Evolutionary conservation across 257 asterid genomes (phyloP).

Genomic region (Osmanthus fragrans): DNA sequence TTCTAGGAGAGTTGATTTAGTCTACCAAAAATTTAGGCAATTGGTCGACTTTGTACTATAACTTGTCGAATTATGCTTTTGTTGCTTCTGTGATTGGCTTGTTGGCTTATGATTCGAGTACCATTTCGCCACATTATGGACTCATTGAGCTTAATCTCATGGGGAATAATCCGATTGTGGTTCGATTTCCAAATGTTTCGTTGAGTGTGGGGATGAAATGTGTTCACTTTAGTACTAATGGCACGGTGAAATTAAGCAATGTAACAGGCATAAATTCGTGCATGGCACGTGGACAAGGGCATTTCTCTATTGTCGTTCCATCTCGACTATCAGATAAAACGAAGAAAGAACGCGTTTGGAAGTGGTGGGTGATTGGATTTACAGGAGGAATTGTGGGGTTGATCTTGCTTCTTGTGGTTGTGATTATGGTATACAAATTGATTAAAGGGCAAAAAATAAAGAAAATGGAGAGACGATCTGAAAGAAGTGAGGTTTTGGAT

Average conservation of each 20-base stretch:
- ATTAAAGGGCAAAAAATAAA: conserved; percentile 31
- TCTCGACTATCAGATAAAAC: not conserved
- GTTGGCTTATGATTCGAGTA: conserved; percentile 49
- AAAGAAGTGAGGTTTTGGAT: conserved; percentile 59
- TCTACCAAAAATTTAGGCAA: conserved; percentile 67
- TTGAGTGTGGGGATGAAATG: conserved; percentile 35
- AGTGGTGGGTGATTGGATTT: conserved; percentile 67
- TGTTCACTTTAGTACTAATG: conserved; percentile 49
- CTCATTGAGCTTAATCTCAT: conserved; percentile 34
- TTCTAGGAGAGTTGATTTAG: conserved; percentile 56
- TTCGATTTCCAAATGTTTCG: conserved; percentile 44
- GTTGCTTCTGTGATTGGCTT: conserved; percentile 75
- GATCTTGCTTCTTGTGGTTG: conserved; percentile 30
- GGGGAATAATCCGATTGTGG: conserved; percentile 36
- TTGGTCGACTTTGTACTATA: conserved; percentile 59
- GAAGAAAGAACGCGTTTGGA: conserved; percentile 22
- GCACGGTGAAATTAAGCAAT: conserved; percentile 50
- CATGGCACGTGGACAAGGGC: conserved; percentile 49
- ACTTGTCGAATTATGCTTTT: conserved; percentile 48
- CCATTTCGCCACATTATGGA: conserved; percentile 13
- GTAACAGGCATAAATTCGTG: conserved; percentile 40
- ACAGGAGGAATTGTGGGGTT: conserved; percentile 50
- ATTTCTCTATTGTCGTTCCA: conserved; percentile 66
- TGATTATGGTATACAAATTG: conserved; percentile 28
- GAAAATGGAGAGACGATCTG: conserved; percentile 66